A percentile compares a stretch with the other conserved stretches of the same genome.
Conservation (phyloP, 2,329 filamentous ascomycete species). For the Fusarium anguioides region DNA sequence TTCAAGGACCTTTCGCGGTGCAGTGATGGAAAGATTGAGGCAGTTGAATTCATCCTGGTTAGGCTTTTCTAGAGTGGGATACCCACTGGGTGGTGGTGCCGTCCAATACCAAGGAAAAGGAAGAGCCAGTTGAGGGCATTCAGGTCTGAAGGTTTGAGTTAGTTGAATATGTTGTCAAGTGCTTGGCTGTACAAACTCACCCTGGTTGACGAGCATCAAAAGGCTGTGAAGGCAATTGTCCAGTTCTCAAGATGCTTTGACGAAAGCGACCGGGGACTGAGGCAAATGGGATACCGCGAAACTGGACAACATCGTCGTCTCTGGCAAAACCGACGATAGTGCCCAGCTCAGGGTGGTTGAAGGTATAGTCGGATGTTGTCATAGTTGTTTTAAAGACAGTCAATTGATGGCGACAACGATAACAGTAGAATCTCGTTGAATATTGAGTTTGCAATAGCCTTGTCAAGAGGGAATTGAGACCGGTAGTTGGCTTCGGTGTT, state of each 20-base stretch:
- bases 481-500: neutral
- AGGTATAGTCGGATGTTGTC: neutral
- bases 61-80: neutral
- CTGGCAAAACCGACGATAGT: neutral
- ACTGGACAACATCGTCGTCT: neutral
- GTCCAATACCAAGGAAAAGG: neutral
- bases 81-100: neutral
- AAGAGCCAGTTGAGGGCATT: neutral
- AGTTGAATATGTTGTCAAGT: neutral
- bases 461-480: neutral
- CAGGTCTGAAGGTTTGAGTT: neutral
- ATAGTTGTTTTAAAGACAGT: neutral
- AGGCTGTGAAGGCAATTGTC: neutral
- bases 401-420: neutral
- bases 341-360: neutral
- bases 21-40: neutral
- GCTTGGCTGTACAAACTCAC: neutral
- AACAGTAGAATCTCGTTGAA: no score
- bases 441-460: neutral
- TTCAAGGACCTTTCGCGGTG: neutral
- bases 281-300: neutral
- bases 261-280: neutral
- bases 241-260: neutral
- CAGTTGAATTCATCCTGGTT: neutral
- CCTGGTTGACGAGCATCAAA: neutral